Base-by-base conservation (phyloP, 2,329 filamentous ascomycete genomes). In the Pseudogymnoascus sp. region DNA sequence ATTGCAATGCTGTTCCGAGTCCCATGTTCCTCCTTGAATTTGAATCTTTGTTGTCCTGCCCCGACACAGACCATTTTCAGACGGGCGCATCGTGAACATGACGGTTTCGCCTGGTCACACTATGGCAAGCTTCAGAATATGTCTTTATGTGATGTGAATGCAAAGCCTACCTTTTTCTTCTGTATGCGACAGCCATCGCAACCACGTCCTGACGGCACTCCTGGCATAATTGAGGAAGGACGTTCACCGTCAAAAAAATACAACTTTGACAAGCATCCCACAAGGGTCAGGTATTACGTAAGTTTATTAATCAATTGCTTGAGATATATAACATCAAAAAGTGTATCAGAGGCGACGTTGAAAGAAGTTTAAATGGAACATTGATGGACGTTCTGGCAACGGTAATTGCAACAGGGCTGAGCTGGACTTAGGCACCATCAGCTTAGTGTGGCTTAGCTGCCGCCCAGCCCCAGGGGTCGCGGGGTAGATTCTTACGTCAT, bases 151-250 rank as follows among this genome's bases (percentile, higher is more conserved):
- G n/a, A 57, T 28, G 19, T 57, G 25, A 19, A 19, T 19, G n/a
- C 25, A 19, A 34, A 19, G 31, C 48, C 13, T 71, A 80, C 81
- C 77, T 82, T 83, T 71, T 83, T 83, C 76, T 82, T 83, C 67
- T 81, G 78, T 67, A 77, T 79, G 36, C 80, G 77, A 68, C 80
- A 83, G 13, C 75, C 79, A 64, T 83, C 79, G 67, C 81, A 83
- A 36, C 79, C 81, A 64, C 78, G 77, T 61, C 79, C 77, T 7
- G 79, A 78, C 21, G 81, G 81, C 16, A 83, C 81, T 23, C 81
- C 81, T 0, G 80, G 79, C 81, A 83, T 83, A 2, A 66, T 67
- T 51, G 66, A 68, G 48, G 51, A 67, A 16, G 11, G 7, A 13
- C n/a, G 25, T 34, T 23, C n/a, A 10, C n/a, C 13, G 25, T 34